Evolutionary conservation across 345 rosid species (phyloP).

Genomic region (Aethionema arabicum): DNA sequence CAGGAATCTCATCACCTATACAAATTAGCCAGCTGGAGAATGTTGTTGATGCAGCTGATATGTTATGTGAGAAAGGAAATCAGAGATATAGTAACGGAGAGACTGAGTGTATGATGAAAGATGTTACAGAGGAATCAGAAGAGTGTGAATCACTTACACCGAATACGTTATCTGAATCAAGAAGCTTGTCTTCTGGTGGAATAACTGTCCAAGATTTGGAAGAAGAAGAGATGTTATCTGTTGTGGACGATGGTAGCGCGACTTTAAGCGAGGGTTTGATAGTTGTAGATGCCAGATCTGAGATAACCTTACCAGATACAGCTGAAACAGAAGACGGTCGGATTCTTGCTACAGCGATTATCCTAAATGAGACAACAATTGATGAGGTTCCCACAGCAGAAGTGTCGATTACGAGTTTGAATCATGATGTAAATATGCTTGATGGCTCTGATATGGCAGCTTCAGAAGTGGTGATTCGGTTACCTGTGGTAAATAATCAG

Average conservation of each 20-base stretch:
- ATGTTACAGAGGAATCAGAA: constrained; percentile 27
- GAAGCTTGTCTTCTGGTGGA: constrained; percentile 34
- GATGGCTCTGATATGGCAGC: constrained; percentile 42
- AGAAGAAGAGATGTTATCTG: constrained; percentile 48
- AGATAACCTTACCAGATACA: constrained; percentile 50
- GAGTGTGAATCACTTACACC: constrained; percentile 34
- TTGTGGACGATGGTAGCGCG: constrained; percentile 43
- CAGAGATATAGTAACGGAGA: constrained; percentile 31
- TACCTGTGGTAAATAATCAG: constrained; percentile 53
- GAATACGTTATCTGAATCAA: constrained; percentile 39
- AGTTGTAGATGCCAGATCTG: constrained; percentile 52
- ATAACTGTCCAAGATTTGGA: constrained; percentile 54
- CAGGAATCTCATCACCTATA: constrained; percentile 52
- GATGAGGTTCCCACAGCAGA: constrained; percentile 64
- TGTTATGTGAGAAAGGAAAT: constrained; percentile 45
- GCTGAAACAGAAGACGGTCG: constrained; percentile 47
- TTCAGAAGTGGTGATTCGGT: constrained; percentile 61
- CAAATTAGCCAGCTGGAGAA: constrained; percentile 60
- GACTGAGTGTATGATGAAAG: constrained; percentile 36
- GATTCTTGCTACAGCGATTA: constrained; percentile 61
- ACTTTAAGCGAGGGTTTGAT: constrained; percentile 54
- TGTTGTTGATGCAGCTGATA: constrained; percentile 58
- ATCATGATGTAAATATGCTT: constrained; percentile 44
- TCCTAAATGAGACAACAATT: constrained; percentile 55
- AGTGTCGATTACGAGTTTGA: constrained; percentile 52